Conservation (phyloP, 2,329 filamentous ascomycete species). For the Alternaria ethzedia region DNA sequence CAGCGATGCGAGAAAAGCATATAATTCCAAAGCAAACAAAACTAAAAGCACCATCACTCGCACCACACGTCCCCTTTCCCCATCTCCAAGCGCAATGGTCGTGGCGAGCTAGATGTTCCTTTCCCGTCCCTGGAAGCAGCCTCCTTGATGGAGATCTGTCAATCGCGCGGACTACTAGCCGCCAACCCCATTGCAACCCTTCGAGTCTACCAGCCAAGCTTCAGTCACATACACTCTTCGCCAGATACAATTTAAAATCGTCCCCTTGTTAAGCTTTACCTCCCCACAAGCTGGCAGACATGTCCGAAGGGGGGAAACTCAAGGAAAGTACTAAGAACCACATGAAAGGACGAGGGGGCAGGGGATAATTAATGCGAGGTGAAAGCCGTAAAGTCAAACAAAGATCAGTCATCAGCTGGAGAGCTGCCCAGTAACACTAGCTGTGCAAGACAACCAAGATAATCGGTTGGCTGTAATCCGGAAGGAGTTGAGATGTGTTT, state of each 20-base stretch:
- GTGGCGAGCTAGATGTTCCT: conserved; percentile 34
- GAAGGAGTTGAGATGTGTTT: conserved; percentile 25
- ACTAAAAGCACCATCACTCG: conserved; percentile 16
- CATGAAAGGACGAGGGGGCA: conserved; percentile 36
- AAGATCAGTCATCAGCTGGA: conserved; percentile 38
- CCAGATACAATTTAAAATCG: conserved; percentile 45
- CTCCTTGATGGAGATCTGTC: conserved; percentile 21
- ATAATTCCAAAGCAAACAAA: conserved; percentile 20
- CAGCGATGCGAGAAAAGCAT: conserved; percentile 9
- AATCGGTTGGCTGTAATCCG: conserved; percentile 21
- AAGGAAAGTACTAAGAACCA: conserved; percentile 37
- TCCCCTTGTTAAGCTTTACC: conserved; percentile 47
- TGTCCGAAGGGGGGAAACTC: conserved; percentile 45
- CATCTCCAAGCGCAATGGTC: conserved; percentile 26
- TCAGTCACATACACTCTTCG: conserved; percentile 18
- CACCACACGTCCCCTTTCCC: conserved; percentile 7
- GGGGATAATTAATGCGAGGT: conserved; percentile 42
- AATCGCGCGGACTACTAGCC: conserved; percentile 20
- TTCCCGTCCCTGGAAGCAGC: conserved; percentile 38
- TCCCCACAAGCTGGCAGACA: conserved; percentile 52
- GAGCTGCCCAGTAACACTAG: conserved; percentile 31
- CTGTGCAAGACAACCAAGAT: conserved; percentile 33
- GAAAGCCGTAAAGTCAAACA: conserved; percentile 36
- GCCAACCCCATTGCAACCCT: conserved; percentile 21
- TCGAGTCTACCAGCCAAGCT: conserved; percentile 29